Conservation (phyloP, 2,329 filamentous ascomycete genomes). For the Fusarium sp. region DNA sequence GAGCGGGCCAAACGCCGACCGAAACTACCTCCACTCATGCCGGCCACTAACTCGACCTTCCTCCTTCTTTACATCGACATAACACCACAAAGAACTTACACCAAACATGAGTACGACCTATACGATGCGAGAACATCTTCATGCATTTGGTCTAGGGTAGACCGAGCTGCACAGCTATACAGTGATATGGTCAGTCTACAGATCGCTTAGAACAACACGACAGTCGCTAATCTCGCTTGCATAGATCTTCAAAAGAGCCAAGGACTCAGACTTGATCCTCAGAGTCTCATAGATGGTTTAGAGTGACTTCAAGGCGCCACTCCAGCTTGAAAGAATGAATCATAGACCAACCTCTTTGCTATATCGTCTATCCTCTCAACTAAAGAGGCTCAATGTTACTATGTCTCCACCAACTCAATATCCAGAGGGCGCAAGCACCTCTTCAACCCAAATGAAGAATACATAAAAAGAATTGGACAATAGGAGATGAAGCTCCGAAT, state of each 20-base stretch:
- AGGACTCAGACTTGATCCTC: background rate
- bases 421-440: background rate
- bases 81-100: background rate
- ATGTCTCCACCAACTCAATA: background rate
- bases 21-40: too few species aligned
- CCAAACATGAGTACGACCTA: background rate
- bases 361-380: background rate
- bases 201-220: background rate
- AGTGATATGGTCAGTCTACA: background rate
- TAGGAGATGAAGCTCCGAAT: too few species aligned
- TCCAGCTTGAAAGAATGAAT: background rate
- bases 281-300: background rate
- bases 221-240: background rate
- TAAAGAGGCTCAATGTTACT: background rate
- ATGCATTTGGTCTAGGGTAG: background rate
- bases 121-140: background rate
- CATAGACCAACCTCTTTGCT: background rate
- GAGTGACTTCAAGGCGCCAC: background rate
- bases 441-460: background rate
- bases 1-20: too few species aligned
- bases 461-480: background rate
- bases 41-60: background rate
- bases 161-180: background rate
- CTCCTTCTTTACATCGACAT: background rate
- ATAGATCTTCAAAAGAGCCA: background rate